Evolutionary conservation across 2,329 filamentous ascomycete genomes (phyloP).

Genomic region (Colletotrichum salicis): DNA sequence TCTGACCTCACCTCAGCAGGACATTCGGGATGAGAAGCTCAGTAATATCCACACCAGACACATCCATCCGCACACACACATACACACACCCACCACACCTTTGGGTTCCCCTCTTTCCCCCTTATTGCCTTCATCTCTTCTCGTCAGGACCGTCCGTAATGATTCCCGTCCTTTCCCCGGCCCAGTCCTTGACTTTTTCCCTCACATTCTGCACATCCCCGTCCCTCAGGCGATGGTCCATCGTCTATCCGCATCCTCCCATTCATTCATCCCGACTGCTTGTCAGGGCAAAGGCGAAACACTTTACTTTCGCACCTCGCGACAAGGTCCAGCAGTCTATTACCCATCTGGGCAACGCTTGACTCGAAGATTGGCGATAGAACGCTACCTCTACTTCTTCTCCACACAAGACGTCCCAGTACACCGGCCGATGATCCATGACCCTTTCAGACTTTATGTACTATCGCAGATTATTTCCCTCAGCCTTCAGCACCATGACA

Average conservation of each 20-base stretch:
- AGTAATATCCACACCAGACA: background rate
- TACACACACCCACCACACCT: background rate
- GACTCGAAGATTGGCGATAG: slow-evolving; percentile 34
- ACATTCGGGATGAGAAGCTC: background rate
- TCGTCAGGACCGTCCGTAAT: slow-evolving; percentile 14
- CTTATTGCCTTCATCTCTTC: background rate
- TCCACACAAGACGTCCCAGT: slow-evolving; percentile 20
- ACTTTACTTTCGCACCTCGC: slow-evolving; percentile 24
- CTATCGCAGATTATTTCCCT: slow-evolving; percentile 27
- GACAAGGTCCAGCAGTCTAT: slow-evolving; percentile 27
- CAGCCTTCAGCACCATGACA: slow-evolving; percentile 7
- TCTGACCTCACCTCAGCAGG: slow-evolving; percentile 8
- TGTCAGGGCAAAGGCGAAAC: slow-evolving; percentile 30
- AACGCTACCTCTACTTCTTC: slow-evolving; percentile 14
- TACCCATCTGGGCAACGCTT: slow-evolving; percentile 30
- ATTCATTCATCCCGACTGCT: background rate
- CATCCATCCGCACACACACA: background rate
- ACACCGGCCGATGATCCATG: slow-evolving; percentile 34
- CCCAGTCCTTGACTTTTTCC: slow-evolving; percentile 5
- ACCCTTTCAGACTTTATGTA: slow-evolving; percentile 24
- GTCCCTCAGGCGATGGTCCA: slow-evolving; percentile 12
- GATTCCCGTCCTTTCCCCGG: background rate
- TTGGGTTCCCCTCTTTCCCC: background rate
- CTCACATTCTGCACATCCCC: slow-evolving; percentile 5
- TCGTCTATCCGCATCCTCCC: background rate